These are phyloP conservation scores for Annona squamosa DNA, from an alignment of 164 flowering plant species.

Conservation along the genomic window DNA sequence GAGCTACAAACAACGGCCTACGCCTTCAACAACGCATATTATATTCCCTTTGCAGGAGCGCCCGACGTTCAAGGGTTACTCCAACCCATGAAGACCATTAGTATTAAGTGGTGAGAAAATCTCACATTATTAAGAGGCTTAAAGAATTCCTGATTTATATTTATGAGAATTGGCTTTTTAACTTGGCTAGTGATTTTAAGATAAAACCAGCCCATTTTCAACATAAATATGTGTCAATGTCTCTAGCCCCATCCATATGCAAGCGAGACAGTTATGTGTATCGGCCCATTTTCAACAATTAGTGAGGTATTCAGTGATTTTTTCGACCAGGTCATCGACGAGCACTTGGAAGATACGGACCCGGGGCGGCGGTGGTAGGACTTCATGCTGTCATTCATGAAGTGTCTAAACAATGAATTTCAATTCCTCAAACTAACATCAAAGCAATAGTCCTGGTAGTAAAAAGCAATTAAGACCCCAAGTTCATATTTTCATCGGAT, in stretches of 20 bases:
- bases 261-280: too few species aligned
- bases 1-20: constrained; percentile 20
- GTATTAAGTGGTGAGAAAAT: too few species aligned
- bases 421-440: background rate
- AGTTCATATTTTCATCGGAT: too few species aligned
- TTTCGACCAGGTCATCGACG: background rate
- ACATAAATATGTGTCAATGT: too few species aligned
- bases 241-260: too few species aligned
- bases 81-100: background rate
- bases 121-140: too few species aligned
- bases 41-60: constrained; percentile 11
- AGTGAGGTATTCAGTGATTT: background rate
- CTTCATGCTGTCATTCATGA: constrained; percentile 4
- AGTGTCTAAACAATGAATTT: background rate
- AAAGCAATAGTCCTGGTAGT: background rate
- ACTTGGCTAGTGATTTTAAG: too few species aligned
- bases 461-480: background rate
- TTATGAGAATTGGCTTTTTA: too few species aligned
- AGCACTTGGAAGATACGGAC: background rate
- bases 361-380: background rate
- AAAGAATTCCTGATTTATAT: too few species aligned
- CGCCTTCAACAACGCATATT: constrained; percentile 33
- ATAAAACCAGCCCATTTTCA: too few species aligned
- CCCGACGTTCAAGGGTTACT: constrained; percentile 3
- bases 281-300: background rate